Evolutionary conservation across 2,329 filamentous ascomycete species (phyloP), one percentile per base, ranked within the genome.

Genomic region (Neofusicoccum sp.): DNA sequence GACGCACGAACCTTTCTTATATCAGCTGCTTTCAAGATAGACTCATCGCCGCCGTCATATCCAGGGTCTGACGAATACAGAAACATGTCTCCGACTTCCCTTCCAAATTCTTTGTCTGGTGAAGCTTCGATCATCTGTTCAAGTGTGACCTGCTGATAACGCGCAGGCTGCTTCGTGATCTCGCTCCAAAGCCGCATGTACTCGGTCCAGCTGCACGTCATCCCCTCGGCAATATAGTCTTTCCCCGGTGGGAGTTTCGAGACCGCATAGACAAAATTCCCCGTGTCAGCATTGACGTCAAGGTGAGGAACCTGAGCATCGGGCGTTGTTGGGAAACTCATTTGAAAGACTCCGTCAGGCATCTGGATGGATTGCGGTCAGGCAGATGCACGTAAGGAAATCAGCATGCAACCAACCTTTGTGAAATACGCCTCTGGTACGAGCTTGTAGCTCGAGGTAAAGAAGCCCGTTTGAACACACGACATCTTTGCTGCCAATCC

Each of bases 71-170:
- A 78, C 9, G 72, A 74, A 62, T 83, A 83, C 1, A 68, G 63
- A 45, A 77, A 82, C 80, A 83, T 82, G 61, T 76, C 66, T 3
- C 74, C 74, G 0, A 78, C 69, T 63, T 83, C 81, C 0, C 74
- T 67, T 0, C 79, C 80, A 1, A 73, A 72, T 2, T 80, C 79
- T 1, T 65, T 66, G 43, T 81, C 79, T 0, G 71, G 69, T 0
- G 73, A 68, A 1, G 65, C 64, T 0, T 67, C 67, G 7, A 79
- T 71, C 73, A 82, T 75, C 38, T 80, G 73, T 5, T 80, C 74
- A 1, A 73, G 61, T 0, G 72, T 67, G 9, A 79, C 65, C 16
- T 71, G 64, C 7, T 26, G 12, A 26, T 44, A 58, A 30, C 60
- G 43, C 20, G 49, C 38, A 43, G 41, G 41, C n/a, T 40, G 20